These are phyloP conservation scores for Pseudocercospora eumusae DNA, from an alignment of 2,329 filamentous ascomycete genomes.

Conservation along the genomic window DNA sequence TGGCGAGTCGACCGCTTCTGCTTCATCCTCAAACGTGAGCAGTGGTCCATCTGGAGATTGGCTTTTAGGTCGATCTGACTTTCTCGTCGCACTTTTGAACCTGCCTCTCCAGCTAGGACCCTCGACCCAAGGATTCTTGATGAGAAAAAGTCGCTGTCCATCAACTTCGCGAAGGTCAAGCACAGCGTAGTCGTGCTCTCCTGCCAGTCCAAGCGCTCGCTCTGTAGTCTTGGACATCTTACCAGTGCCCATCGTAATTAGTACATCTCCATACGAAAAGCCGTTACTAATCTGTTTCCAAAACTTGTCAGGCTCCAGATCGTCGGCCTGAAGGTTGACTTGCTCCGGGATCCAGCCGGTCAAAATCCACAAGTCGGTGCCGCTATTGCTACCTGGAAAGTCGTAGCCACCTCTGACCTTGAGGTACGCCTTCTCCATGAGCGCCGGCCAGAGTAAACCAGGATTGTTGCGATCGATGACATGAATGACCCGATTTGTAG, in stretches of 20 bases:
- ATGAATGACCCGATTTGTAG: conserved; percentile 73
- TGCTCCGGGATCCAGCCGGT: conserved; percentile 98
- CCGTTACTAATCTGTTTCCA: conserved; percentile 77
- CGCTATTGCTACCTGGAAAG: conserved; percentile 95
- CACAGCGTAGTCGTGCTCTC: conserved; percentile 92
- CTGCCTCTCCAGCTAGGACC: conserved; percentile 70
- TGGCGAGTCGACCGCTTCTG: conserved; percentile 35
- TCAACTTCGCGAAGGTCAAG: conserved; percentile 71
- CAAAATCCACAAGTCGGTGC: conserved; percentile 88
- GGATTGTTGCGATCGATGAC: conserved; percentile 85
- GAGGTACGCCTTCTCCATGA: conserved; percentile 93
- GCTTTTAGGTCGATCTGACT: conserved; percentile 6
- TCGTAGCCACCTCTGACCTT: conserved; percentile 96
- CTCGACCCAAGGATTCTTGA: conserved; percentile 96
- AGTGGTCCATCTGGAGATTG: conserved; percentile 17
- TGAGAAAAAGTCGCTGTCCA: conserved; percentile 67
- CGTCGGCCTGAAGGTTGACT: conserved; percentile 83
- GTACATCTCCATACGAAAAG: conserved; percentile 75
- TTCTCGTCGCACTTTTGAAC: conserved; percentile 34
- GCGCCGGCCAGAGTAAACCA: conserved; percentile 81
- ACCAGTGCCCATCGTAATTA: conserved; percentile 88
- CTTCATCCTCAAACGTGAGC: conserved; percentile 33
- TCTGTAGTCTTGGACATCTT: conserved; percentile 76
- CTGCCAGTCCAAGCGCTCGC: conserved; percentile 75
- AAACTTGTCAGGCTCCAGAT: conserved; percentile 71